Conservation (phyloP, 768 basidiomycete species). For the Phylloporus rhodoxanthus region DNA sequence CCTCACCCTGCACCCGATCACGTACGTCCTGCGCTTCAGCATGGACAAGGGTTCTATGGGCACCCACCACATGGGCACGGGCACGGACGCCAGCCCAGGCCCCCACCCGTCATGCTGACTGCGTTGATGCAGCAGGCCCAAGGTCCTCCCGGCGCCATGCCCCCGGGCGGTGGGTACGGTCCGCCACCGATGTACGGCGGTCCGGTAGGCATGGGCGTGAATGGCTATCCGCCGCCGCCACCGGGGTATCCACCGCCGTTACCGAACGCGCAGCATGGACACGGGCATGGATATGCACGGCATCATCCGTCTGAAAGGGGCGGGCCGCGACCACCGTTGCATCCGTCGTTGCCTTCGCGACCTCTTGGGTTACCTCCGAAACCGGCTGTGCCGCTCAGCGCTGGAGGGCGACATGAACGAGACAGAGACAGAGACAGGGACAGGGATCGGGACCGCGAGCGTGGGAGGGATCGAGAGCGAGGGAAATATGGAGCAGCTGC, state of each 20-base stretch:
- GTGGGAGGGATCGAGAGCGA: constrained; percentile 17
- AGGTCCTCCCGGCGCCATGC: constrained; percentile 7
- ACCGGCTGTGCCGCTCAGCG: constrained; percentile 12
- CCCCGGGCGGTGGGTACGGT: constrained; percentile 9
- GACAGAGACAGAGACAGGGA: constrained; percentile 13
- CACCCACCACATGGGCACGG: constrained; percentile 23
- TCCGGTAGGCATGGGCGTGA: constrained; percentile 1
- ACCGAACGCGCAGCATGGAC: constrained; percentile 7
- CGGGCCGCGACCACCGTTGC: constrained; percentile 3
- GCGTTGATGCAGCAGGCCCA: constrained; percentile 28
- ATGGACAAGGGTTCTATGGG: constrained; percentile 24
- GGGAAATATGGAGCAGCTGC: constrained; percentile 8
- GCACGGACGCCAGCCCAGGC: constrained; percentile 31
- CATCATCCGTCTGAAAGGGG: constrained; percentile 10
- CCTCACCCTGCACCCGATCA: constrained; percentile 28
- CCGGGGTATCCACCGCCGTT: constrained; percentile 18
- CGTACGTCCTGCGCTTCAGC: constrained; percentile 31
- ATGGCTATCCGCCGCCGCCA: constrained; percentile 15
- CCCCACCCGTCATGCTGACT: constrained; percentile 24
- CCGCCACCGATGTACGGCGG: constrained; percentile 12
- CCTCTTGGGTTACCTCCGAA: constrained; percentile 19
- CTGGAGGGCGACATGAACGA: constrained; percentile 15
- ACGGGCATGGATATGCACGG: constrained; percentile 8
- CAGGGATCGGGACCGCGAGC: constrained; percentile 11
- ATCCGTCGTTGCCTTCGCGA: constrained; percentile 18